Evolutionary conservation across 2,329 filamentous ascomycete genomes (phyloP).

Genomic region (Aspergillus aculeatus): DNA sequence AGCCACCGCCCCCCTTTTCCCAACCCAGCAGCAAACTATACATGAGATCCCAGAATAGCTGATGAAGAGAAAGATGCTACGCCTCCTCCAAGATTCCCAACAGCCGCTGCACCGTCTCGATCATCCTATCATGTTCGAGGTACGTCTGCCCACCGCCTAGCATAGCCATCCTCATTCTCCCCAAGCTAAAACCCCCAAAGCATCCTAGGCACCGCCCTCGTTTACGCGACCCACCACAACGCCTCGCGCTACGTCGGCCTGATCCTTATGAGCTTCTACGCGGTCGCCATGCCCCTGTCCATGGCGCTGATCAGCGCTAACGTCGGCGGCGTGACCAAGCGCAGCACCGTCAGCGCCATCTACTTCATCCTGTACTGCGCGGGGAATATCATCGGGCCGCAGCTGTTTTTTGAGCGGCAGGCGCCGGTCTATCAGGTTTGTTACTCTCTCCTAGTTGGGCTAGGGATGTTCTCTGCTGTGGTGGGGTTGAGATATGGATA

Average conservation of each 20-base stretch:
- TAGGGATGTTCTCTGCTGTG: too few relatives aligned
- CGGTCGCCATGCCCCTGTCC: constrained; percentile 37
- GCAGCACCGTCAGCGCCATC: constrained; percentile 47
- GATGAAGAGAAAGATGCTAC: not conserved
- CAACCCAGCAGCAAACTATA: too few relatives aligned
- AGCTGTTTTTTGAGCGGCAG: constrained; percentile 44
- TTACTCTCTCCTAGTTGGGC: too few relatives aligned
- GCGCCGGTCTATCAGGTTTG: constrained; percentile 37
- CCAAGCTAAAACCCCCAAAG: constrained; percentile 5
- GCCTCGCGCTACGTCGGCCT: constrained; percentile 17
- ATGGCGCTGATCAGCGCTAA: constrained; percentile 48
- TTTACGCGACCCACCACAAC: constrained; percentile 20
- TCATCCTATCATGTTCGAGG: constrained; percentile 12
- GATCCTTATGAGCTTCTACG: constrained; percentile 36
- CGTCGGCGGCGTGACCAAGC: constrained; percentile 51
- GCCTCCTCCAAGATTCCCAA: constrained; percentile 11
- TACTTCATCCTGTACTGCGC: constrained; percentile 45
- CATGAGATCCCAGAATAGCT: too few relatives aligned
- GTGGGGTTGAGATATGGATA: not conserved
- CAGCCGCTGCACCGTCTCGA: constrained; percentile 18
- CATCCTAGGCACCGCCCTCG: constrained; percentile 24
- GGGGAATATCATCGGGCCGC: constrained; percentile 48
- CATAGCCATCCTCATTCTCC: not conserved
- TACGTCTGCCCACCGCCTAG: not conserved
- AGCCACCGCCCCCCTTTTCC: not conserved